These are phyloP conservation scores for Quercus gilva DNA, from an alignment of 306 rosid genomes.

Conservation along the genomic window DNA sequence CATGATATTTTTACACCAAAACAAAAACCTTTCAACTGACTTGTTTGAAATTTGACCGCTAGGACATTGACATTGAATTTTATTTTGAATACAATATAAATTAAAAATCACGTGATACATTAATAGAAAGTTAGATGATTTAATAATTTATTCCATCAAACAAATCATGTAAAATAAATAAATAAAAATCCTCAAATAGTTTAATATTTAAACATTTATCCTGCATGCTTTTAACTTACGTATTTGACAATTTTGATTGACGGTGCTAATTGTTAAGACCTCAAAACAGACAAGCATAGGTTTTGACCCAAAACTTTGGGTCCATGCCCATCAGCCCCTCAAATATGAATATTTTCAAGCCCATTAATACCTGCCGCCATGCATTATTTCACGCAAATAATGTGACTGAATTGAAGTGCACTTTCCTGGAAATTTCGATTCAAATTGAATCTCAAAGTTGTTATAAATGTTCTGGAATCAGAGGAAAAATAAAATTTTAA, in stretches of 20 bases:
- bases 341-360: not conserved
- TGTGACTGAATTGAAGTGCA: not conserved
- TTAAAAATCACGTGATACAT: slow-evolving; percentile 27
- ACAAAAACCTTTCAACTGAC: slow-evolving; percentile 16
- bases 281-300: no score
- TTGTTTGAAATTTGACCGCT: slow-evolving; percentile 21
- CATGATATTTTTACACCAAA: not conserved
- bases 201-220: no score
- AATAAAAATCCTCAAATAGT: no score
- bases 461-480: not conserved
- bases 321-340: not conserved
- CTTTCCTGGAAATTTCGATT: not conserved
- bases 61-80: slow-evolving; percentile 30
- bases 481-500: not conserved
- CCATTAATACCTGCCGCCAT: no score
- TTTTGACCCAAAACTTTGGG: not conserved
- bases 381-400: not conserved
- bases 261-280: no score
- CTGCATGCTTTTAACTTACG: no score
- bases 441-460: not conserved
- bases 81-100: not conserved
- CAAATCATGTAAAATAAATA: not conserved
- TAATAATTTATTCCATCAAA: not conserved
- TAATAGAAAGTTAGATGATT: not conserved
- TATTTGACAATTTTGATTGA: no score